Percentiles rank a stretch among this genome's conserved stretches.
Evolutionary conservation across 106 monocot species (phyloP).

Genomic region (Cymbidium sinense): DNA sequence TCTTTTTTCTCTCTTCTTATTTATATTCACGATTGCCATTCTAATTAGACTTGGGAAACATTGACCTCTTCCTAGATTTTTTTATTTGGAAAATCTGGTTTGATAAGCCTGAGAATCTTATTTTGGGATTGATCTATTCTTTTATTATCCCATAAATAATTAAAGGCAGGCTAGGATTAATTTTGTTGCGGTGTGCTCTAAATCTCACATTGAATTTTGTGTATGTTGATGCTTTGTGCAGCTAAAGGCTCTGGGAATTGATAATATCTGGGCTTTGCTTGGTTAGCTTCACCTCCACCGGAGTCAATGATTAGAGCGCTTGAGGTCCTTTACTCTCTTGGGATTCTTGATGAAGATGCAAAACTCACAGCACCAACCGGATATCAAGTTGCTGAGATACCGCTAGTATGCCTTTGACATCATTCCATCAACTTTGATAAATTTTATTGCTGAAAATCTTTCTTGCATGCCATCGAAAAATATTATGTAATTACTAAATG

Average conservation of each 20-base stretch:
- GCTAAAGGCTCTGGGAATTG: constrained; percentile 91
- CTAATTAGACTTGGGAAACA: neutral
- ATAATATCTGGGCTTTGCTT: constrained; percentile 95
- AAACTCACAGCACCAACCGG: constrained; percentile 87
- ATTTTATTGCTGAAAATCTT: neutral
- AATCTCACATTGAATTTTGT: neutral
- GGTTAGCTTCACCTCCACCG: constrained; percentile 84
- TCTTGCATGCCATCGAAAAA: neutral
- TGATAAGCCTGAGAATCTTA: too few species aligned
- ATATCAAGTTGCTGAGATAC: constrained; percentile 95
- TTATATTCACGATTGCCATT: neutral
- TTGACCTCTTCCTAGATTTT: neutral
- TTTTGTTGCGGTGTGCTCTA: neutral
- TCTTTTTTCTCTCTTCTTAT: neutral
- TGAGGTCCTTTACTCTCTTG: constrained; percentile 88
- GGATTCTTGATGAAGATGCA: constrained; percentile 90
- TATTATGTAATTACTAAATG: neutral
- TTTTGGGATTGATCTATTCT: neutral
- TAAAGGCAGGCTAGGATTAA: neutral
- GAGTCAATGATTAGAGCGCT: constrained; percentile 95
- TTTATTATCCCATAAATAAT: neutral
- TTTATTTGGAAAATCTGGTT: neutral
- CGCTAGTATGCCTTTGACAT: constrained; percentile 47
- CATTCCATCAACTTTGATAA: neutral
- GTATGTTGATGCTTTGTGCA: constrained; percentile 13